Percentiles rank a stretch among this genome's conserved stretches.
Conservation (phyloP, 2,329 filamentous ascomycete genomes). For the Neurospora sp. region DNA sequence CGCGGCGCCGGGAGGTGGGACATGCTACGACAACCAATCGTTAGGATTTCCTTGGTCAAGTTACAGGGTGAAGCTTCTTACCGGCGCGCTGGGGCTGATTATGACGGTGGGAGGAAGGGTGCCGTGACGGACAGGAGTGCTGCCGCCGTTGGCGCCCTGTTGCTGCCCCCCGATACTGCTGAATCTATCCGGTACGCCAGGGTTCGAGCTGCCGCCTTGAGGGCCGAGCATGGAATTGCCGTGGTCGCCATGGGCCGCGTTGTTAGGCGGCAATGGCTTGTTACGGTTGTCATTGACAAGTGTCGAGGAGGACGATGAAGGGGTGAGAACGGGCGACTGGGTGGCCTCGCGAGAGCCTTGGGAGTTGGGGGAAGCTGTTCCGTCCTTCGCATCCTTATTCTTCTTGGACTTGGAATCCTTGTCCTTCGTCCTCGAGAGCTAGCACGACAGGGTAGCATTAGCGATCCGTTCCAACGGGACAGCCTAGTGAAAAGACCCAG, state of each 20-base stretch:
- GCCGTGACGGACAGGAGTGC: conserved; percentile 53
- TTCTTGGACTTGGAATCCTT: conserved; percentile 74
- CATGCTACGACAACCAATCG: conserved; percentile 48
- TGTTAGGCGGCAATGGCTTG: conserved; percentile 61
- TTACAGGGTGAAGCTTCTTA: conserved; percentile 35
- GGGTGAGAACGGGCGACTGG: conserved; percentile 60
- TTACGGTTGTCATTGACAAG: conserved; percentile 69
- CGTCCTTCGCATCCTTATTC: conserved; percentile 62
- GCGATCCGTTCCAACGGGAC: background rate
- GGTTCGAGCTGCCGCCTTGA: conserved; percentile 28
- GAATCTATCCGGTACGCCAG: conserved; percentile 27
- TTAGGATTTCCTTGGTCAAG: conserved; percentile 12
- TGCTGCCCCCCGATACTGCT: conserved; percentile 24
- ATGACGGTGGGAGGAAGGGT: conserved; percentile 76
- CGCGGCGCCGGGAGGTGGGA: conserved; percentile 82
- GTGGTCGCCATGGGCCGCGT: conserved; percentile 34
- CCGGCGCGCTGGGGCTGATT: conserved; percentile 88
- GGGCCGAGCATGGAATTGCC: conserved; percentile 22
- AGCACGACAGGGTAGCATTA: conserved; percentile 16
- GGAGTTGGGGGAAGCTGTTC: conserved; percentile 69
- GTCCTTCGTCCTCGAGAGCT: conserved; percentile 88
- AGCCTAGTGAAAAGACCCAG: conserved; percentile 16
- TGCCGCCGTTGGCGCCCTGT: conserved; percentile 39
- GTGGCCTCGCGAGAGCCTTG: conserved; percentile 40
- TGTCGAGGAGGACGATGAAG: conserved; percentile 80